A percentile compares a stretch with the other conserved stretches of the same genome.
Evolutionary conservation across 306 rosid genomes (phyloP).

Genomic region (Citrullus amarus): DNA sequence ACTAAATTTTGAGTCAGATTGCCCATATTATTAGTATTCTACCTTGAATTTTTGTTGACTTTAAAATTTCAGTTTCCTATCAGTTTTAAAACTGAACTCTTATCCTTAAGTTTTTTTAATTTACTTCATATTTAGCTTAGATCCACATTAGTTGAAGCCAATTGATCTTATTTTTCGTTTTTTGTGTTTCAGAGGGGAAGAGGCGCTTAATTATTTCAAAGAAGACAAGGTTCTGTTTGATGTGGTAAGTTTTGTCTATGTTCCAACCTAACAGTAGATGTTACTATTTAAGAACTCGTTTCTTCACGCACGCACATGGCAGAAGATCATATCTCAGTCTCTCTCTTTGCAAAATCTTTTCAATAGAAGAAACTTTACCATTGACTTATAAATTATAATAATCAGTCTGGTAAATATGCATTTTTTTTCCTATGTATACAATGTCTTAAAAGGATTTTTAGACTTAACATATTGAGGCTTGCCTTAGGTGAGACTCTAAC

Average conservation of each 20-base stretch:
- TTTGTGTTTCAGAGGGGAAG: constrained; percentile 54
- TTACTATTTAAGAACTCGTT: not conserved
- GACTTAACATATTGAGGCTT: too few species aligned
- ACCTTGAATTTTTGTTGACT: not conserved
- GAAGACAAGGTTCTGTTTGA: constrained; percentile 60
- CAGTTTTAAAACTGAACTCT: not conserved
- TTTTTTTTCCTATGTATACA: too few species aligned
- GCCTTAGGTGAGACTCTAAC: too few species aligned
- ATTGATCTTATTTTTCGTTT: not conserved
- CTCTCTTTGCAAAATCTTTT: not conserved
- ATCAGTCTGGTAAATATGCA: too few species aligned
- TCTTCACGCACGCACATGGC: not conserved
- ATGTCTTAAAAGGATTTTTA: too few species aligned
- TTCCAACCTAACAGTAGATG: not conserved
- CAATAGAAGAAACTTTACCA: not conserved
- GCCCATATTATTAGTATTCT: not conserved
- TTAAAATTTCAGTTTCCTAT: not conserved
- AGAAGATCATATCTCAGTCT: not conserved
- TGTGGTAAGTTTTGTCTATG: constrained; percentile 30
- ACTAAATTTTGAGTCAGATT: not conserved
- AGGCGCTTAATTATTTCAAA: constrained; percentile 73
- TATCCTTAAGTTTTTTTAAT: not conserved
- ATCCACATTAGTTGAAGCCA: not conserved
- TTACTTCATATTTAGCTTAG: not conserved
- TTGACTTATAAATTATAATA: not conserved